Evolutionary conservation across 371 early-diverging fungal species (phyloP).

Genomic region (Thermomucor indicae-seudaticae): DNA sequence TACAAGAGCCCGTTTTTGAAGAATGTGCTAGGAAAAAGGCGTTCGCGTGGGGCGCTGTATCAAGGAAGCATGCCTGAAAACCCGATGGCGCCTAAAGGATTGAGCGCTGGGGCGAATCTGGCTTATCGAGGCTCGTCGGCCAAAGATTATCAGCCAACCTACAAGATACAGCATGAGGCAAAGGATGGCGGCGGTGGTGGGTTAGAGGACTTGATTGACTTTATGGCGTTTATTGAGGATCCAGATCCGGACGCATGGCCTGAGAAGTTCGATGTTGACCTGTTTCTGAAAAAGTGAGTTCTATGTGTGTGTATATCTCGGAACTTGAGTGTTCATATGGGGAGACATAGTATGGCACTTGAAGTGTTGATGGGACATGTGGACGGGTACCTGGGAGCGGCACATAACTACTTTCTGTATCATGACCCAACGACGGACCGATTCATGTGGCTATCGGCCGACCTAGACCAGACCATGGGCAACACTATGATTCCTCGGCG

Average conservation of each 20-base stretch:
- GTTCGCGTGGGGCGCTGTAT: conserved; percentile 17
- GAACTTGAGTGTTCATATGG: neutral
- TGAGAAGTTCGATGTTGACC: conserved; percentile 32
- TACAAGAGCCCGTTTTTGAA: conserved; percentile 31
- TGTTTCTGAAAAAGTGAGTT: conserved; percentile 39
- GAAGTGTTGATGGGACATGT: conserved; percentile 31
- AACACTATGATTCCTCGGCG: conserved; percentile 16
- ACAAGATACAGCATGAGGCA: conserved; percentile 18
- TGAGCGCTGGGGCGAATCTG: conserved; percentile 25
- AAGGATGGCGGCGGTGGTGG: conserved; percentile 10
- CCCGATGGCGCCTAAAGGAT: conserved; percentile 12
- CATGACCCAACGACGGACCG: conserved; percentile 13
- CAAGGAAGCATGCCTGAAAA: conserved; percentile 35
- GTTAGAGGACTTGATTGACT: conserved; percentile 25
- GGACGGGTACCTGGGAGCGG: conserved; percentile 34
- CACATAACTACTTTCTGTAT: conserved; percentile 37
- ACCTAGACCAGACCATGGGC: conserved; percentile 35
- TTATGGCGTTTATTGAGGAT: conserved; percentile 34
- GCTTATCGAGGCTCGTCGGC: conserved; percentile 14
- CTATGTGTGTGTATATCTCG: neutral
- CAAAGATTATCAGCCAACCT: conserved; percentile 14
- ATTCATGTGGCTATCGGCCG: conserved; percentile 29
- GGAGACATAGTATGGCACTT: conserved; percentile 14
- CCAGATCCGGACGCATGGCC: conserved; percentile 12
- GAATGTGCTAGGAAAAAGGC: conserved; percentile 13